Evolutionary conservation across 805 yeast genomes (phyloP).

Genomic region (Cyberlindnera lachancei): DNA sequence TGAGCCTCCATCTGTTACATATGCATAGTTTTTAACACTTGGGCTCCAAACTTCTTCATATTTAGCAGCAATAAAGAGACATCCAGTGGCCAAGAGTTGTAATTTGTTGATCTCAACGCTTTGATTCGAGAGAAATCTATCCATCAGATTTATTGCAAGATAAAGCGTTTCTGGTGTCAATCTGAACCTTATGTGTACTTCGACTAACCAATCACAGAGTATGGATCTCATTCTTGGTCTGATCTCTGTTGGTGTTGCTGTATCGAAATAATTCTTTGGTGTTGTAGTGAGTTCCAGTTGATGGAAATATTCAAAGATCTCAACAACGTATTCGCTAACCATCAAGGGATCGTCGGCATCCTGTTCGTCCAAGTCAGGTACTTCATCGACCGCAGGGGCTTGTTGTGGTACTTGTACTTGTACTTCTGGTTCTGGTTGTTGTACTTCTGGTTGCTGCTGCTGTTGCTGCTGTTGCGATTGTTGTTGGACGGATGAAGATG

Average conservation of each 20-base stretch:
- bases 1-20: constrained; percentile 81
- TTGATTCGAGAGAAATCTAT: constrained; percentile 72
- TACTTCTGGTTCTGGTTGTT: constrained; percentile 1
- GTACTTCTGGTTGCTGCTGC: too few species aligned
- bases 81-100: constrained; percentile 80
- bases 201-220: constrained; percentile 89
- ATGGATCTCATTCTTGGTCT: constrained; percentile 82
- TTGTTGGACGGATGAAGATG: too few species aligned
- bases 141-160: constrained; percentile 80
- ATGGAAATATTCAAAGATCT: constrained; percentile 73
- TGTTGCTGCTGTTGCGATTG: background rate
- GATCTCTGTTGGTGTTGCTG: constrained; percentile 58
- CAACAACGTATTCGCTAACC: constrained; percentile 85
- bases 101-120: constrained; percentile 69
- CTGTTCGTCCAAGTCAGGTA: constrained; percentile 53
- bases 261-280: constrained; percentile 40
- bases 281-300: constrained; percentile 59
- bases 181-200: constrained; percentile 78
- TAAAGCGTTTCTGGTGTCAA: constrained; percentile 80
- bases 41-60: constrained; percentile 91
- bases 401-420: background rate
- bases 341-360: constrained; percentile 72
- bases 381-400: background rate
- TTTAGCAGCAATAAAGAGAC: constrained; percentile 84
- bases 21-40: constrained; percentile 75